Conservation (phyloP, 176 grass and related monocot genomes). For the Puya raimondii region DNA sequence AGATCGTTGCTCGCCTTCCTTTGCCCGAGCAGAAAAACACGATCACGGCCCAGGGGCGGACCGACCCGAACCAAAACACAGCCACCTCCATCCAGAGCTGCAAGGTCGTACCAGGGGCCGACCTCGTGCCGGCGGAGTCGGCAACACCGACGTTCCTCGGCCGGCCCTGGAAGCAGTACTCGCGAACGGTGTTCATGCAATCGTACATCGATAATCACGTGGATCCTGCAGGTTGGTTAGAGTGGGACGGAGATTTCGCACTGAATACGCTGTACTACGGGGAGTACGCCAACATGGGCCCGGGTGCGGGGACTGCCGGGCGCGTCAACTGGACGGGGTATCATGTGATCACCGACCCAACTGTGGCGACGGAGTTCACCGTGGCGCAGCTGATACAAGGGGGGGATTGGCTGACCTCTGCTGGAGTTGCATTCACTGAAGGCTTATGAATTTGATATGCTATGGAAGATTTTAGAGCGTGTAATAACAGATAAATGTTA, state of each 20-base stretch:
- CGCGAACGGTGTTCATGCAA: slow-evolving; percentile 42
- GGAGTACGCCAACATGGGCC: slow-evolving; percentile 43
- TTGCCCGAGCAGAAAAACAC: slow-evolving; percentile 36
- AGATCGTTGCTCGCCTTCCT: slow-evolving; percentile 34
- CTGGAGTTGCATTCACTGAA: slow-evolving; percentile 34
- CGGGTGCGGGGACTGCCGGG: slow-evolving; percentile 27
- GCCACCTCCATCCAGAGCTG: slow-evolving; percentile 46
- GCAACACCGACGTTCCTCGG: slow-evolving; percentile 39
- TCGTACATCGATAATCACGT: slow-evolving; percentile 40
- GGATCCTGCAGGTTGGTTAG: slow-evolving; percentile 36
- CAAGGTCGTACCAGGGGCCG: slow-evolving; percentile 36
- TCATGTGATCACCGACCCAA: slow-evolving; percentile 39
- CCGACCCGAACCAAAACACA: slow-evolving; percentile 63
- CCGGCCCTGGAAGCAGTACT: slow-evolving; percentile 58
- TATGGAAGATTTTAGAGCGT: too few relatives aligned
- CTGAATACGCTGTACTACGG: slow-evolving; percentile 46
- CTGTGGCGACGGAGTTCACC: slow-evolving; percentile 42
- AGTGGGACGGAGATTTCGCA: slow-evolving; percentile 49
- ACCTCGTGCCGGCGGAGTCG: slow-evolving; percentile 24
- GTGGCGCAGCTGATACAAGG: slow-evolving; percentile 48
- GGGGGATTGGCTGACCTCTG: slow-evolving; percentile 33
- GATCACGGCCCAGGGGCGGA: slow-evolving; percentile 56
- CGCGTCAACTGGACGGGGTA: slow-evolving; percentile 45
- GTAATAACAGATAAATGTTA: too few relatives aligned
- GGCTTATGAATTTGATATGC: slow-evolving; percentile 25